Conservation (phyloP, 306 rosid species). For the Ceratonia siliqua region DNA sequence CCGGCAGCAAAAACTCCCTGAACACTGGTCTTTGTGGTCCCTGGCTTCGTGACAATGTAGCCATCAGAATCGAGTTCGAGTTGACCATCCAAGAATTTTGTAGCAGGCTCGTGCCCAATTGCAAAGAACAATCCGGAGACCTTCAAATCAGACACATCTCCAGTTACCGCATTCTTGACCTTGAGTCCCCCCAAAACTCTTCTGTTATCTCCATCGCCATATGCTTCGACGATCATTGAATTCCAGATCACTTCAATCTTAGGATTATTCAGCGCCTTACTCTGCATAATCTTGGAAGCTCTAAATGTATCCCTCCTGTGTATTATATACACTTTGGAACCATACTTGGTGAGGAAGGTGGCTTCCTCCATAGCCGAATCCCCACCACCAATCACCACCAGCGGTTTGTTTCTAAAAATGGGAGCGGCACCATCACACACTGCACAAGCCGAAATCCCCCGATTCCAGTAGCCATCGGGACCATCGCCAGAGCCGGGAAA, state of each 20-base stretch:
- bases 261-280: constrained; percentile 63
- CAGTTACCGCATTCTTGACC: constrained; percentile 63
- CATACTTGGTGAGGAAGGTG: constrained; percentile 71
- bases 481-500: constrained; percentile 66
- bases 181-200: constrained; percentile 67
- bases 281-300: constrained; percentile 84
- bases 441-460: constrained; percentile 84
- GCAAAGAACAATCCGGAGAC: constrained; percentile 85
- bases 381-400: constrained; percentile 84
- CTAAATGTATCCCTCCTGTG: constrained; percentile 70
- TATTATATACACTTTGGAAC: constrained; percentile 71
- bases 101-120: constrained; percentile 91
- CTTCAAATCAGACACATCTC: constrained; percentile 60
- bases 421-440: constrained; percentile 94
- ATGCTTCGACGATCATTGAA: constrained; percentile 68
- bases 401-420: constrained; percentile 57
- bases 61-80: constrained; percentile 74
- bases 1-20: constrained; percentile 90
- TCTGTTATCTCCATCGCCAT: constrained; percentile 41
- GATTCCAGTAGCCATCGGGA: constrained; percentile 72
- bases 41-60: constrained; percentile 66
- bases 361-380: constrained; percentile 98
- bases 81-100: constrained; percentile 80
- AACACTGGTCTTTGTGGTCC: constrained; percentile 72
- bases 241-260: constrained; percentile 75